Base-by-base conservation (phyloP, 1,139 yeast genomes). In the Kodamaea arcana region DNA sequence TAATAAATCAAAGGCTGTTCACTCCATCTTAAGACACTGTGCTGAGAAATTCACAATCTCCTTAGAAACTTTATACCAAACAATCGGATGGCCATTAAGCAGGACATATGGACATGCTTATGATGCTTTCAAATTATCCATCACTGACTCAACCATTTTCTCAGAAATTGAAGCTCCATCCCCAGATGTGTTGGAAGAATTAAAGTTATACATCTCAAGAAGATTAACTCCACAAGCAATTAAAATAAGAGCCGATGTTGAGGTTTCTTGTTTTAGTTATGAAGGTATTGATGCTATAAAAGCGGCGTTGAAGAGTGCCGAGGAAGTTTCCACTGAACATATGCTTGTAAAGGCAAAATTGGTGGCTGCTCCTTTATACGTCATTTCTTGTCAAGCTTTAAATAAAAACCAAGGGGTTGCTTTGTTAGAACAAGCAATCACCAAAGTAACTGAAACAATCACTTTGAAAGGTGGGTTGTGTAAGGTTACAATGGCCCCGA, bases 221-320 rank as follows among this genome's bases (percentile, higher is more conserved):
- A 83, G 97, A 64, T 78, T 92, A 60, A 92, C 98, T 29, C 98
- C 98, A 41, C 97, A 92, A 69, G 96, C 97, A 27, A 88, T 88
- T 52, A 94, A 92, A 69, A 84, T 94, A 56, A 84, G 98, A 65
- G 96, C 98, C 18, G 98, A 92, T 61, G 85, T 92, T 37, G 97
- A 92, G 62, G 97, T 92, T 27, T 88, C 97, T 24, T 92, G 98
- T 62, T 92, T 90, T 69, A 78, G 94, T 47, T 92, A 92, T 63
- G 97, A 92, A 61, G 99, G 99, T 61, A 88, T 92, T 49, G 96
- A 90, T 60, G 98, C 98, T 46, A 90, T 92, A 56, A 90, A 90
- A 66, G 75, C 72, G 43, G 95, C 98, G 22, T 75, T 92, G 49
- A 72, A 75, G 48, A 83, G 90, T 17, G 98, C 96, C 35, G 98